Evolutionary conservation across 2,329 filamentous ascomycete genomes (phyloP).

Genomic region (Arthrinium puccinioides): DNA sequence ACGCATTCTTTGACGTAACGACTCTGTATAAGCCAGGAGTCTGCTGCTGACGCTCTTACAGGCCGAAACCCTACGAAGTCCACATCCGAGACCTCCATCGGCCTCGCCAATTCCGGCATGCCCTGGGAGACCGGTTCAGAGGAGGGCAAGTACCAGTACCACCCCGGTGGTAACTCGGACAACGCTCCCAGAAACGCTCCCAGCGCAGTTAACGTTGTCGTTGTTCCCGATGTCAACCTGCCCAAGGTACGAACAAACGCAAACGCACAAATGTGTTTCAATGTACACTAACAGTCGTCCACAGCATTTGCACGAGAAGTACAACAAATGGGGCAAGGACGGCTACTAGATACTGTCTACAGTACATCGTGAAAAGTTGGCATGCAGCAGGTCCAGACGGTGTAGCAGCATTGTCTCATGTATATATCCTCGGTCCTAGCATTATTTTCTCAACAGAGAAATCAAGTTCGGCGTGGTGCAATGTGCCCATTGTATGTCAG

Average conservation of each 20-base stretch:
- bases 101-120: conserved; percentile 70
- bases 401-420: conserved; percentile 2
- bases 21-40: conserved; percentile 1
- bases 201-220: conserved; percentile 89
- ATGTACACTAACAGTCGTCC: background rate
- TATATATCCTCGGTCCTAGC: too few species aligned
- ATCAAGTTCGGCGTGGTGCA: too few species aligned
- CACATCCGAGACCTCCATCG: conserved; percentile 72
- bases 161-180: conserved; percentile 76
- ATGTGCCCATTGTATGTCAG: too few species aligned
- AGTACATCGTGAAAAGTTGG: background rate
- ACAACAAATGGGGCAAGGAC: conserved; percentile 99
- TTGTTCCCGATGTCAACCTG: conserved; percentile 87
- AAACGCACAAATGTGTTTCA: background rate
- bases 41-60: conserved; percentile 28
- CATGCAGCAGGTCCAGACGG: conserved; percentile 1
- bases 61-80: conserved; percentile 79
- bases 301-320: conserved; percentile 87
- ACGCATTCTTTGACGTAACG: conserved; percentile 21
- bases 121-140: conserved; percentile 74
- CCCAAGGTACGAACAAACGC: conserved; percentile 60
- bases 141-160: conserved; percentile 67
- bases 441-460: too few species aligned
- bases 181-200: conserved; percentile 80
- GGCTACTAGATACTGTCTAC: conserved; percentile 55